Evolutionary conservation across 768 basidiomycete genomes (phyloP).

Genomic region (Lactifluus hygrophoroides): DNA sequence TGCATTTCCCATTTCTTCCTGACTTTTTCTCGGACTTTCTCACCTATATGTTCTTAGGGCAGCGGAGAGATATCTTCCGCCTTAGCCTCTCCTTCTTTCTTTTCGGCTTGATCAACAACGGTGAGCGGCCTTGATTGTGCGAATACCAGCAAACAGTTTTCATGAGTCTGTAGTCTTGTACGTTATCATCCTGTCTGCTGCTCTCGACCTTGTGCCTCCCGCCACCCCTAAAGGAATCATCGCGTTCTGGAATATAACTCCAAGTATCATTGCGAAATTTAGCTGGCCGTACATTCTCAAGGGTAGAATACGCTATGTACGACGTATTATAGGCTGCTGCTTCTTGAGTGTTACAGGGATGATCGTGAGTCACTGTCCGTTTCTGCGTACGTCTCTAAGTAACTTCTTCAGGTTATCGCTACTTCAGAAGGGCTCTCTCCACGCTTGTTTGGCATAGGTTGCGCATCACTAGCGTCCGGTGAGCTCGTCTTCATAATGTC

Average conservation of each 20-base stretch:
- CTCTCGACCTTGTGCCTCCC: slow-evolving; percentile 86
- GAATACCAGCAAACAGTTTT: neutral
- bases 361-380: slow-evolving; percentile 48
- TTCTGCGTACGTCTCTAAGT: too few species aligned
- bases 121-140: slow-evolving; percentile 30
- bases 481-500: neutral
- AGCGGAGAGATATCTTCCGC: slow-evolving; percentile 25
- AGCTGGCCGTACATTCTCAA: slow-evolving; percentile 89
- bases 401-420: slow-evolving; percentile 17
- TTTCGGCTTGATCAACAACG: slow-evolving; percentile 90
- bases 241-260: slow-evolving; percentile 90
- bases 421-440: slow-evolving; percentile 10
- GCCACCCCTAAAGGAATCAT: slow-evolving; percentile 93
- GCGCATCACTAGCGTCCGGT: slow-evolving; percentile 13
- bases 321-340: slow-evolving; percentile 69
- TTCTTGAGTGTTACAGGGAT: slow-evolving; percentile 73
- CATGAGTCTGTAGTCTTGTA: slow-evolving; percentile 58
- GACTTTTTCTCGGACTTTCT: neutral
- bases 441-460: slow-evolving; percentile 19
- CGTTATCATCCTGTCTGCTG: slow-evolving; percentile 94
- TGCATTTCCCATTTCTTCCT: neutral
- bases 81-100: slow-evolving; percentile 70
- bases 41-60: neutral
- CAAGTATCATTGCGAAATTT: slow-evolving; percentile 78
- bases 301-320: slow-evolving; percentile 75